A percentile compares a stretch with the other conserved stretches of the same genome.
Evolutionary conservation across 208 protist genomes (phyloP).

Genomic region (Tritrichomonas musculus): DNA sequence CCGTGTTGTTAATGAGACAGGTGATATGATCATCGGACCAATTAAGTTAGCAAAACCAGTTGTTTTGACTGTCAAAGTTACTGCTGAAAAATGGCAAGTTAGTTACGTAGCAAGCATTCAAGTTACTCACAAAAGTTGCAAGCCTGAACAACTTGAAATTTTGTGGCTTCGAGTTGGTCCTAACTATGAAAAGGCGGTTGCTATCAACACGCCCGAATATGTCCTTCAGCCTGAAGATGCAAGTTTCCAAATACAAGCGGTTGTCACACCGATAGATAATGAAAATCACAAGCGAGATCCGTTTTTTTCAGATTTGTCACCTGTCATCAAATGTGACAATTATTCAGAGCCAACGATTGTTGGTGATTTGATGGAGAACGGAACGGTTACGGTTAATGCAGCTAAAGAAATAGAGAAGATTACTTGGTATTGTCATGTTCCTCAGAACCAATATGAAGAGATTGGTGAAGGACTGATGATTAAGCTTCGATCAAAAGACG

Average conservation of each 20-base stretch:
- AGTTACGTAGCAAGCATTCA: not conserved
- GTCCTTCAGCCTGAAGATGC: not conserved
- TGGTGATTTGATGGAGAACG: not conserved
- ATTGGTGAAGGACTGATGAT: not conserved
- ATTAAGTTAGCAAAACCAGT: not conserved
- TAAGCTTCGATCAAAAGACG: not conserved
- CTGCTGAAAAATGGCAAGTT: not conserved
- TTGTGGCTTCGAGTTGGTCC: not conserved
- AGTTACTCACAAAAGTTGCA: not conserved
- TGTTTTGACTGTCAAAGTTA: not conserved
- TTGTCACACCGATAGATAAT: not conserved
- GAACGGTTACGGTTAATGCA: not conserved
- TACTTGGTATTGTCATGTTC: not conserved
- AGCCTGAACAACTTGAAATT: not conserved
- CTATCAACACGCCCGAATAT: not conserved
- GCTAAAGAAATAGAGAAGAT: not conserved
- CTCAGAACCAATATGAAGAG: not conserved
- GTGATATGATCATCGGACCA: not conserved
- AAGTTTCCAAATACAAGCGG: not conserved
- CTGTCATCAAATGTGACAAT: not conserved
- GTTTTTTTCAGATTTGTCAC: not conserved
- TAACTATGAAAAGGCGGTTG: not conserved
- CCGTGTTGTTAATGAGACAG: not conserved
- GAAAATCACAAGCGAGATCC: not conserved
- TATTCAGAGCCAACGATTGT: not conserved